A percentile compares a stretch with the other conserved stretches of the same genome.
Conservation (phyloP, 257 asterid genomes). For the Nicotiana benthamiana region DNA sequence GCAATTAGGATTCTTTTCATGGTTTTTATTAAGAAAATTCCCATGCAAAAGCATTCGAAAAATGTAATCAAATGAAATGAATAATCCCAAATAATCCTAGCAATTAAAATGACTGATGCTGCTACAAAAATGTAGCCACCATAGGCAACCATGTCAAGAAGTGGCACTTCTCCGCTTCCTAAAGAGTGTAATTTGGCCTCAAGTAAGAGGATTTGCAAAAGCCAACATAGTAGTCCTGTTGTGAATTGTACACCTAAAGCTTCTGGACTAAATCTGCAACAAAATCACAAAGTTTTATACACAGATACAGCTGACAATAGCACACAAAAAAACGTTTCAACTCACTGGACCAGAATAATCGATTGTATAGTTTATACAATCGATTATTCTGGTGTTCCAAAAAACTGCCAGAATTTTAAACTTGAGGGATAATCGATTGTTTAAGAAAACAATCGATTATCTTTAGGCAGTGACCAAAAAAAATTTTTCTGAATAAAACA, state of each 20-base stretch:
- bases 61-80: conserved; percentile 16
- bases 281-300: neutral
- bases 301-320: neutral
- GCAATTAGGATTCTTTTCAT: conserved; percentile 23
- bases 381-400: too few species aligned
- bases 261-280: conserved; percentile 33
- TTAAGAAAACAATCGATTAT: too few species aligned
- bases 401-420: too few species aligned
- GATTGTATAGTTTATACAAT: too few species aligned
- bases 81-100: conserved; percentile 17
- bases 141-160: conserved; percentile 28
- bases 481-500: too few species aligned
- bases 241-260: conserved; percentile 30
- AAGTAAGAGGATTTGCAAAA: conserved; percentile 23
- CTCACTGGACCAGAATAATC: too few species aligned
- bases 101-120: conserved; percentile 16
- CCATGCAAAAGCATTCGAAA: conserved; percentile 24
- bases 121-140: conserved; percentile 24
- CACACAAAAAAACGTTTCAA: too few species aligned
- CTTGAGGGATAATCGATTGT: too few species aligned
- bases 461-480: too few species aligned
- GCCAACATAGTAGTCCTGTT: conserved; percentile 36
- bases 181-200: conserved; percentile 20
- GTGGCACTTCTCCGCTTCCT: conserved; percentile 29
- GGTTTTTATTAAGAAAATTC: conserved; percentile 26